Percentiles rank a stretch among this genome's conserved stretches.
Conservation (phyloP, 2,329 filamentous ascomycete species). For the Penicillium sp. region DNA sequence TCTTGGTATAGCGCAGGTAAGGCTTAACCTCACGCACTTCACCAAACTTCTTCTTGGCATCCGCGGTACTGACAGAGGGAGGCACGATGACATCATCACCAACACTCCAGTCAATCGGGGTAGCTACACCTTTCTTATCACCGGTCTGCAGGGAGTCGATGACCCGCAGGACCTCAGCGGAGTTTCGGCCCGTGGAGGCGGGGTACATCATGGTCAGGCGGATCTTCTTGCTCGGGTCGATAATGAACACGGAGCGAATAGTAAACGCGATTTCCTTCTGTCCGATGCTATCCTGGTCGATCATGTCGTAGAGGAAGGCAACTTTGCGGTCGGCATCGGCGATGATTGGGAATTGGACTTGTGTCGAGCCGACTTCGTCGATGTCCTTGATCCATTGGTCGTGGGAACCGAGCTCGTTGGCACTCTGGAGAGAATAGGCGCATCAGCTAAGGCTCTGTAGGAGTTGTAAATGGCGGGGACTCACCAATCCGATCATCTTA, state of each 20-base stretch:
- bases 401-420: conserved; percentile 82
- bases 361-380: conserved; percentile 71
- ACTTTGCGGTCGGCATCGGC: conserved; percentile 77
- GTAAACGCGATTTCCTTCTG: conserved; percentile 82
- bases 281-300: conserved; percentile 79
- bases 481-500: conserved; percentile 80
- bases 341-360: conserved; percentile 75
- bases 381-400: conserved; percentile 89
- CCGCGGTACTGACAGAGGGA: conserved; percentile 75
- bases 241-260: conserved; percentile 92
- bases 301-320: conserved; percentile 76
- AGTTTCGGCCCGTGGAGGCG: conserved; percentile 83
- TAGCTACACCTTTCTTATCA: conserved; percentile 85
- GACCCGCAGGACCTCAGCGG: conserved; percentile 73
- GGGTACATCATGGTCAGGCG: conserved; percentile 91
- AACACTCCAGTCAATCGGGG: conserved; percentile 85
- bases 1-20: conserved; percentile 25
- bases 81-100: conserved; percentile 93
- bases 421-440: conserved; percentile 48
- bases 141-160: conserved; percentile 78
- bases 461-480: conserved; percentile 12
- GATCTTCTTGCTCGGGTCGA: conserved; percentile 92
- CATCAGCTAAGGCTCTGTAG: neutral
- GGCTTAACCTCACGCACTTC: conserved; percentile 63
- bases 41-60: conserved; percentile 86